Percentiles rank a stretch among this genome's conserved stretches.
phyloP scores from a whole-genome alignment of 2,329 filamentous ascomycete genomes.

The Colletotrichum trifolii region DNA sequence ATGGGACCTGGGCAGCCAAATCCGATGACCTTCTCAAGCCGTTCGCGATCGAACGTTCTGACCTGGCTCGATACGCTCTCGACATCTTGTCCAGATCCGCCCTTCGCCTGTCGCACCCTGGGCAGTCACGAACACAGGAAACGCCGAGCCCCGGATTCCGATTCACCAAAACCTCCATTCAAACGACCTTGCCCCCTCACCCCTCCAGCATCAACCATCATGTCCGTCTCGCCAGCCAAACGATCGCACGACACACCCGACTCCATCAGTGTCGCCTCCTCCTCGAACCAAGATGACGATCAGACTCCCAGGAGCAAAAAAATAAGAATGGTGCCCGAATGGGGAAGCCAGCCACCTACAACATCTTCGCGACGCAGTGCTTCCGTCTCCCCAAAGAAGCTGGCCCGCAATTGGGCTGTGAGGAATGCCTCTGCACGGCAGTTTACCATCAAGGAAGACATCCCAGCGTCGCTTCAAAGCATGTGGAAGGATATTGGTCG shows the following conservation, averaged over 20 bases:
- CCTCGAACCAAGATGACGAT: neutral
- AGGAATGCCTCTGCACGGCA: neutral
- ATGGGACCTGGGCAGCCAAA: too few relatives aligned
- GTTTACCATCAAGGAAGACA: neutral
- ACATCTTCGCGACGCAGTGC: neutral
- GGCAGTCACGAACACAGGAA: too few relatives aligned
- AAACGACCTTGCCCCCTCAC: neutral
- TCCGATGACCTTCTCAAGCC: too few relatives aligned
- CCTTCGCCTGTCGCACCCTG: too few relatives aligned
- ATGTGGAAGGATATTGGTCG: neutral
- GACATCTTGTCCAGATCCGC: too few relatives aligned
- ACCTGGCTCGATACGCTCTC: too few relatives aligned
- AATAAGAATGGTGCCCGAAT: neutral
- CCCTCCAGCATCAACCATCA: neutral
- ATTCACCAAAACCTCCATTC: too few relatives aligned
- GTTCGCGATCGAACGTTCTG: too few relatives aligned
- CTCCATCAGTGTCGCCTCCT: neutral
- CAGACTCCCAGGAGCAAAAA: conserved; percentile 3
- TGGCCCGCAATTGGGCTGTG: neutral
- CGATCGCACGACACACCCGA: neutral
- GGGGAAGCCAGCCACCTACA: neutral
- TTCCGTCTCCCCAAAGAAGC: conserved; percentile 2
- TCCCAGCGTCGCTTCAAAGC: neutral
- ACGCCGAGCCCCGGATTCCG: too few relatives aligned
- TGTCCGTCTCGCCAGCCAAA: neutral